phyloP scores from a whole-genome alignment of 768 basidiomycete species.

The Mrakia gelida region DNA sequence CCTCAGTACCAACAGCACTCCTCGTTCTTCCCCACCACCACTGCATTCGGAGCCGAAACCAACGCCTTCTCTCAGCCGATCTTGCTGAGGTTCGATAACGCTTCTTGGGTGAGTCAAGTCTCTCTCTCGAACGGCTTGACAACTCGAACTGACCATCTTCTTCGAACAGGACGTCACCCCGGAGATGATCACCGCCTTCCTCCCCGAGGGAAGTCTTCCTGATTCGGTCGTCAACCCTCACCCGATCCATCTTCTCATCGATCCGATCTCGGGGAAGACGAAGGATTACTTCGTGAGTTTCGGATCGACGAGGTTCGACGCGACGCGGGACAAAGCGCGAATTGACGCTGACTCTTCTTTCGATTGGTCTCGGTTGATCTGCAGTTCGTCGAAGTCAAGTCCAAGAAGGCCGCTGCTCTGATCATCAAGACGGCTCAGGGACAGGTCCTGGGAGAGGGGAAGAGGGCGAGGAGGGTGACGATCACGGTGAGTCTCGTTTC shows the following conservation, averaged over 20 bases:
- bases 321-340: not conserved
- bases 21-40: not conserved
- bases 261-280: slow-evolving; percentile 31
- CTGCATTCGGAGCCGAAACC: not conserved
- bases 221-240: slow-evolving; percentile 14
- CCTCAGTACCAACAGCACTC: not conserved
- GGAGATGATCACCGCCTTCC: slow-evolving; percentile 28
- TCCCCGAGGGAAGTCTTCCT: slow-evolving; percentile 16
- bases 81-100: slow-evolving; percentile 30
- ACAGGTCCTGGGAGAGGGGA: slow-evolving; percentile 24
- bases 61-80: not conserved
- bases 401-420: slow-evolving; percentile 26
- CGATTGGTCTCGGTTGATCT: not conserved
- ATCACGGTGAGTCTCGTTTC: slow-evolving; percentile 25
- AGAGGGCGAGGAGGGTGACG: slow-evolving; percentile 26
- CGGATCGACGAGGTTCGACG: not conserved
- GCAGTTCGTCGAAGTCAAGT: slow-evolving; percentile 31
- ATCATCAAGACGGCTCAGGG: slow-evolving; percentile 29
- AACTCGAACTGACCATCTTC: not conserved
- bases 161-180: slow-evolving; percentile 27
- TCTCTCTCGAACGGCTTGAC: not conserved
- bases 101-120: slow-evolving; percentile 22
- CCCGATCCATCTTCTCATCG: slow-evolving; percentile 31
- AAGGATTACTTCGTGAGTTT: slow-evolving; percentile 31
- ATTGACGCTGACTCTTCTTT: not conserved